Conservation (phyloP, 2,329 filamentous ascomycete genomes). For the Penicillium rolfsii region DNA sequence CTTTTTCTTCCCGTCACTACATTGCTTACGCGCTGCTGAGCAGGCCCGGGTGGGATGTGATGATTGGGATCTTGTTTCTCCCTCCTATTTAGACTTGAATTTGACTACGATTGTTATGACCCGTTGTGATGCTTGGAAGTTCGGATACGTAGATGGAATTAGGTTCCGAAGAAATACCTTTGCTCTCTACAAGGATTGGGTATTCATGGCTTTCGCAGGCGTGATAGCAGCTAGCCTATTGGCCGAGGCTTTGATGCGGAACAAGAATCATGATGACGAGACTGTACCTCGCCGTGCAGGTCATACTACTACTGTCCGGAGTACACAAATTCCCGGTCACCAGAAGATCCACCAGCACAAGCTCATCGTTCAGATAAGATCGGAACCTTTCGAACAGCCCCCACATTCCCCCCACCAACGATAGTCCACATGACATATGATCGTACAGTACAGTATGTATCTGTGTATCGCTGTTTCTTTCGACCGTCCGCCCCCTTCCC, state of each 20-base stretch:
- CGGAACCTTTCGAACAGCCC: neutral
- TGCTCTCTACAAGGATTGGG: neutral
- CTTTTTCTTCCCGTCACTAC: constrained; percentile 11
- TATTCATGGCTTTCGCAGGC: no score
- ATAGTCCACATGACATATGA: neutral
- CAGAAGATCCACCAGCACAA: neutral
- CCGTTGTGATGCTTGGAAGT: neutral
- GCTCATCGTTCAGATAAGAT: neutral
- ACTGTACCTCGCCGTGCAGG: no score
- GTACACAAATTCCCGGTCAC: no score
- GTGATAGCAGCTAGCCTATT: no score
- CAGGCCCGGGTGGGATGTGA: constrained; percentile 25
- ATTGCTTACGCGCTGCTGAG: constrained; percentile 24
- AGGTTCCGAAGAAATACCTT: neutral
- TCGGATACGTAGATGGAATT: neutral
- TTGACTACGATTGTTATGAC: constrained; percentile 30
- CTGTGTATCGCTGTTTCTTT: neutral
- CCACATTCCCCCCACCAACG: neutral
- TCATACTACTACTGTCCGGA: no score
- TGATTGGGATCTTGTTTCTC: constrained; percentile 8
- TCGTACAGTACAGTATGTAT: neutral
- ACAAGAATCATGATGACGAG: no score
- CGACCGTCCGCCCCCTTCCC: neutral
- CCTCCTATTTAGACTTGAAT: constrained; percentile 23
- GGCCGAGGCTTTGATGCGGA: no score